Conservation (phyloP, 2,329 filamentous ascomycete genomes). For the Hypoxylon rubiginosum region DNA sequence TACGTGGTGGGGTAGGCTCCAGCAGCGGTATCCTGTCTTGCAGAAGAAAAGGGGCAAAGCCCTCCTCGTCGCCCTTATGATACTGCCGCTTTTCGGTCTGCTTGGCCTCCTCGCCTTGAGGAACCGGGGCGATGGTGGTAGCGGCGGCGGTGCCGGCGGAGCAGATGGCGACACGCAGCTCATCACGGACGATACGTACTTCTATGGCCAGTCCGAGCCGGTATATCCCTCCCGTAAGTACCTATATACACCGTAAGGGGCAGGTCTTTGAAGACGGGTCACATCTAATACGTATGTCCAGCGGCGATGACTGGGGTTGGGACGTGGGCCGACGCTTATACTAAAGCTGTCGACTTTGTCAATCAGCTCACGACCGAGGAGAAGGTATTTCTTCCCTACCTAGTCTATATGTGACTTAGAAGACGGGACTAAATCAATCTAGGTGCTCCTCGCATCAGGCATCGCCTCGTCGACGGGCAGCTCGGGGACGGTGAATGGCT, state of each 20-base stretch:
- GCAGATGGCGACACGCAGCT: constrained; percentile 30
- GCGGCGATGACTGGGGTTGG: constrained; percentile 71
- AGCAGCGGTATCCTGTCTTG: constrained; percentile 48
- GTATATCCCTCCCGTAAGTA: constrained; percentile 66
- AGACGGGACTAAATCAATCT: constrained; percentile 6
- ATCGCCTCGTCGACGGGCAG: constrained; percentile 63
- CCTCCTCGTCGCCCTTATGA: constrained; percentile 47
- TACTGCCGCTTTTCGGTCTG: constrained; percentile 51
- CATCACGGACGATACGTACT: constrained; percentile 59
- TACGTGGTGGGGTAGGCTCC: constrained; percentile 39
- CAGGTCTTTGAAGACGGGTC: background rate
- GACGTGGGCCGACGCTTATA: constrained; percentile 76
- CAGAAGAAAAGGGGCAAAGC: constrained; percentile 47
- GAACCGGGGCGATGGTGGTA: constrained; percentile 34
- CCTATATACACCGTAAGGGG: background rate
- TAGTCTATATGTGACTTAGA: constrained; percentile 1
- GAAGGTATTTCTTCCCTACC: constrained; percentile 63
- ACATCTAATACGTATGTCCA: constrained; percentile 43
- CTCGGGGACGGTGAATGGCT: constrained; percentile 55
- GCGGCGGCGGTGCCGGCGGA: constrained; percentile 14
- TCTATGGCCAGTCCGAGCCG: constrained; percentile 64
- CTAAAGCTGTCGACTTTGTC: constrained; percentile 77
- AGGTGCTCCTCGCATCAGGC: constrained; percentile 81
- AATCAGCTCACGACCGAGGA: constrained; percentile 79
- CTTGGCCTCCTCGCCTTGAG: constrained; percentile 51